Base-by-base conservation (phyloP, 305 asterid genomes). In the Nicotiana rustica region DNA sequence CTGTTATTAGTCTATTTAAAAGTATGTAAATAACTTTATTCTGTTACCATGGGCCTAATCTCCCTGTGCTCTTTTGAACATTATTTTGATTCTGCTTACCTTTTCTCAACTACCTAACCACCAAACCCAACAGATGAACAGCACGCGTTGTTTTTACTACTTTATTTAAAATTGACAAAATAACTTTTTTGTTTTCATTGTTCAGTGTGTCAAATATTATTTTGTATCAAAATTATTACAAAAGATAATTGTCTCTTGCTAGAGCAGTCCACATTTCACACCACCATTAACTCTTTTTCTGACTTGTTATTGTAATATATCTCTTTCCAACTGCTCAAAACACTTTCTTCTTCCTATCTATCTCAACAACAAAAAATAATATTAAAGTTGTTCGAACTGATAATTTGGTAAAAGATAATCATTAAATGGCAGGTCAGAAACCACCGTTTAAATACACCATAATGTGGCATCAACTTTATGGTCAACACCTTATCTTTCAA, bases 401-500 rank as follows among this genome's bases (percentile, higher is more conserved):
- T 73, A 13, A 25, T 49, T 25, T 25, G 44, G 79, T 73, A 25
- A 75, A 49, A 49, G 44, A 73, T 49, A 49, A 14, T 73, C 44
- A 13, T 49, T 49, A 9, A 49, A 73, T 49, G 14, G 79, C 7
- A 14, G 44, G 79, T 25, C 0, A 14, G 44, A 75, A 75, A 75
- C 29, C 79, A 49, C 44, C 29, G 15, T 25, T 49, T 52, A 10
- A 15, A 36, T 75, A 49, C 6, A 25, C 64, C 25, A 14, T 47
- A 67, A 52, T 49, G 4, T 49, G 25, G 79, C 79, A 49, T 49
- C 79, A 73, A 49, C 79, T 49, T 14, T 73, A 6, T 49, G 44
- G 79, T 52, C 78, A 71, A 44, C 38, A 44, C 78, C 61, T 71
- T 71, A 71, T 71, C 78, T 6, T 71, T 68, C 10, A 17, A 8